These are phyloP conservation scores for Bruguiera gymnorhiza DNA, from an alignment of 345 rosid genomes.

Conservation along the genomic window DNA sequence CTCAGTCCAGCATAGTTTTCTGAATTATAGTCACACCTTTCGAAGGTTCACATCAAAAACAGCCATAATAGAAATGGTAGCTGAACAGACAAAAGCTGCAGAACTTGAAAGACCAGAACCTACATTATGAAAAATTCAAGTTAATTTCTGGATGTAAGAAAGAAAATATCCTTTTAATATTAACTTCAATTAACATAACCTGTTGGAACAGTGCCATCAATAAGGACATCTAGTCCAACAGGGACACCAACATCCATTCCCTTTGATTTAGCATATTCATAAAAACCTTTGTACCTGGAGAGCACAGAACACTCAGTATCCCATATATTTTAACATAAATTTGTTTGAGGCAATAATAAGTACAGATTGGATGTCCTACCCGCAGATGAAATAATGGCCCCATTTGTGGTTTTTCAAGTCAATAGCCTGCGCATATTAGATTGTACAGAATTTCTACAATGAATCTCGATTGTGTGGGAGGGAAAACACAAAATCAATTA, in stretches of 20 bases:
- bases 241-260: conserved; percentile 63
- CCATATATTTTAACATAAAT: background rate
- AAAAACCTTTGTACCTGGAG: conserved; percentile 77
- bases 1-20: background rate
- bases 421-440: conserved; percentile 55
- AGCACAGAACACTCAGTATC: background rate
- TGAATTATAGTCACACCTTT: conserved; percentile 48
- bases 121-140: conserved; percentile 20
- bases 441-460: background rate
- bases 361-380: conserved; percentile 34
- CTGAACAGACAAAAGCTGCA: conserved; percentile 92
- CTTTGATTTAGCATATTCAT: conserved; percentile 69
- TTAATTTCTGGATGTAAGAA: background rate
- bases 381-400: conserved; percentile 96
- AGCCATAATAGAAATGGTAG: conserved; percentile 95
- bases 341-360: background rate
- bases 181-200: conserved; percentile 31
- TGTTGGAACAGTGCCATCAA: conserved; percentile 96
- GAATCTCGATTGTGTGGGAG: background rate
- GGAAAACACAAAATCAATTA: background rate
- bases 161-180: background rate
- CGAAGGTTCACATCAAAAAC: conserved; percentile 58
- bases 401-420: conserved; percentile 88
- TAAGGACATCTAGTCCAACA: conserved; percentile 80
- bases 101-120: conserved; percentile 98